These are phyloP conservation scores for Diaporthe humulicola DNA, from an alignment of 2,329 filamentous ascomycete genomes.

Conservation along the genomic window DNA sequence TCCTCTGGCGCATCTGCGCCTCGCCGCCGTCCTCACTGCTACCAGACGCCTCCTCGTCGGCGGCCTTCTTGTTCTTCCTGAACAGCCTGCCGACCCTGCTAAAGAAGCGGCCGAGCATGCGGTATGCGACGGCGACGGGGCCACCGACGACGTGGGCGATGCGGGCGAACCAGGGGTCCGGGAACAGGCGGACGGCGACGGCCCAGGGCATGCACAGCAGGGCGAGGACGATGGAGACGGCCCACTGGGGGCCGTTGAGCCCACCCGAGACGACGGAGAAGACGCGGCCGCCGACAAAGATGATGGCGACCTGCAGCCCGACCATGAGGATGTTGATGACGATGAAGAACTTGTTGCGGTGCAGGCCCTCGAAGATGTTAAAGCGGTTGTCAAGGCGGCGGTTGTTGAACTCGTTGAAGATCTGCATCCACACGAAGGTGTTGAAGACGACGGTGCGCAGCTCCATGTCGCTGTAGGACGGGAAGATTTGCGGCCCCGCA, in stretches of 20 bases:
- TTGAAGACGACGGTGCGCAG: constrained; percentile 75
- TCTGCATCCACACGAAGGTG: constrained; percentile 80
- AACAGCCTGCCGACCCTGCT: constrained; percentile 39
- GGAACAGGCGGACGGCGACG: constrained; percentile 62
- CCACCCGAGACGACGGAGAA: constrained; percentile 39
- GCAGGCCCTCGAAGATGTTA: constrained; percentile 71
- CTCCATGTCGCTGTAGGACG: constrained; percentile 58
- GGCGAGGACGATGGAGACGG: constrained; percentile 36
- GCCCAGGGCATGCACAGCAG: constrained; percentile 64
- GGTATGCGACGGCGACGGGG: constrained; percentile 48
- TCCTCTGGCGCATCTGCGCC: constrained; percentile 12
- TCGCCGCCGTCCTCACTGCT: neutral
- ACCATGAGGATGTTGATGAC: constrained; percentile 70
- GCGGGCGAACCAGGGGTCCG: constrained; percentile 57
- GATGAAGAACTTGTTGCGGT: constrained; percentile 70
- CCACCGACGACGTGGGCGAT: constrained; percentile 47
- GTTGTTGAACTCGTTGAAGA: constrained; percentile 79
- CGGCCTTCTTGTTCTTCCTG: constrained; percentile 29
- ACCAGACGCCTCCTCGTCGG: constrained; percentile 26
- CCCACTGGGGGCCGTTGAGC: constrained; percentile 39
- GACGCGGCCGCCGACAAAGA: constrained; percentile 68
- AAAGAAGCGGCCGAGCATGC: constrained; percentile 41
- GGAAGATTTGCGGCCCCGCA: constrained; percentile 67
- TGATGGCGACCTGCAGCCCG: constrained; percentile 68
- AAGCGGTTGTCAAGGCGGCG: constrained; percentile 73